Evolutionary conservation across 176 grass and related monocot genomes (phyloP), one percentile per base, ranked within the genome.

Genomic region (Poa annua): DNA sequence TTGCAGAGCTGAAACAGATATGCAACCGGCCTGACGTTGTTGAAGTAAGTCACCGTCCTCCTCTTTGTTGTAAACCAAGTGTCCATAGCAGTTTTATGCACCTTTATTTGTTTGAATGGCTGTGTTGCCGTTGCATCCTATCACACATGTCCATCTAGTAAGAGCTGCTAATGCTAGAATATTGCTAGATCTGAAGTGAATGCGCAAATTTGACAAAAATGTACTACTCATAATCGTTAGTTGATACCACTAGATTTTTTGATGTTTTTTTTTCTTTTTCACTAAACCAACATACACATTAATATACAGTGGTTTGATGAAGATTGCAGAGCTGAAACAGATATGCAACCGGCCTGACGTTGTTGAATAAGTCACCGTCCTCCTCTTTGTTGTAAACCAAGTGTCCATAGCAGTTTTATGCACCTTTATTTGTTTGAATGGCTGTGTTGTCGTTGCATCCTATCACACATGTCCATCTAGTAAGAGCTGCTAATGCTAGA

Each of bases 271-370:
- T n/a, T n/a, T n/a, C n/a, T n/a, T n/a, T n/a, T n/a, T n/a, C n/a
- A n/a, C n/a, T n/a, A n/a, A n/a, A n/a, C n/a, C n/a, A n/a, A n/a
- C n/a, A n/a, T n/a, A n/a, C n/a, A n/a, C n/a, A n/a, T n/a, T n/a
- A n/a, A n/a, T n/a, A n/a, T n/a, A n/a, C n/a, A n/a, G n/a, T n/a
- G n/a, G n/a, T n/a, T n/a, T n/a, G 76, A 98, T 98, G 92, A 95
- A 98, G 73, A 98, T 98, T 69, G 96, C 92, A 64, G 87, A 91
- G 41, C 76, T 98, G 73, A 98, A 98, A 83, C 88, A 95, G 85
- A 83, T 95, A 70, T 91, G 85, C 92, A 89, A 92, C 24, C 91
- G 87, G 79, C 90, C 96, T 48, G 96, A 98, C 11, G 96, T 98
- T 0, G 92, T 98, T 48, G 96, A 98, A 91, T 98, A 77, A 42